Evolutionary conservation across 805 yeast genomes (phyloP), one percentile per base, ranked within the genome.

Genomic region (Cyberlindnera meyerae): DNA sequence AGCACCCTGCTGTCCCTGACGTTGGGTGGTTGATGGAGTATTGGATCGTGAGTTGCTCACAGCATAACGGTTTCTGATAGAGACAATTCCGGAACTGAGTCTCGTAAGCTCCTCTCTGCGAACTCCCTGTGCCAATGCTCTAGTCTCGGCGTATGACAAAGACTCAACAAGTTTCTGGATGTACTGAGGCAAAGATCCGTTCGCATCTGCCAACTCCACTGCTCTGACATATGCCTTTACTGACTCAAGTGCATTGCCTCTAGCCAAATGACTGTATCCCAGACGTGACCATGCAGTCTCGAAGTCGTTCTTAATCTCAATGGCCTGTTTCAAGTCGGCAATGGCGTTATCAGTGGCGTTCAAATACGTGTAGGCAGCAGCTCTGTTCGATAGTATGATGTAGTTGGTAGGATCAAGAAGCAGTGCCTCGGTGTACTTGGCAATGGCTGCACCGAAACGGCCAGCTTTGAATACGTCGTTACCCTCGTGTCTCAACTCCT

Each of bases 221-320:
- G 70, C 67, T 34, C 48, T 52, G 15, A 58, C 63, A 40, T 68
- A 68, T 18, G 54, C 48, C 37, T 59, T 56, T 11, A 66, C 45
- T 8, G 70, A 52, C n/a, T 54, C 55, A 11, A 56, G 41, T 0
- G 67, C 58, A 33, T 64, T 51, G 4, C 71, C 71, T 38, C 58
- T 49, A 31, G 58, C 55, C 13, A 68, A 37, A 21, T 52, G 51
- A 34, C 60, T 41, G 38, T 59, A 68, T 3, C 57, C 73, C 6
- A 65, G 40, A 34, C 71, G 52, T 16, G 66, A 55, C 48, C 63
- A 55, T 12, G 66, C 63, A n/a, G 67, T 63, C 21, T 66, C 57
- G 42, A 57, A 64, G 6, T 50, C 53, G 0, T 66, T 62, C 16
- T 58, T 54, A 1, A 63, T 29, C 11, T 49, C 49, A 6, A 59